phyloP scores from a whole-genome alignment of 768 basidiomycete species.

The Lanmaoa rubissima region DNA sequence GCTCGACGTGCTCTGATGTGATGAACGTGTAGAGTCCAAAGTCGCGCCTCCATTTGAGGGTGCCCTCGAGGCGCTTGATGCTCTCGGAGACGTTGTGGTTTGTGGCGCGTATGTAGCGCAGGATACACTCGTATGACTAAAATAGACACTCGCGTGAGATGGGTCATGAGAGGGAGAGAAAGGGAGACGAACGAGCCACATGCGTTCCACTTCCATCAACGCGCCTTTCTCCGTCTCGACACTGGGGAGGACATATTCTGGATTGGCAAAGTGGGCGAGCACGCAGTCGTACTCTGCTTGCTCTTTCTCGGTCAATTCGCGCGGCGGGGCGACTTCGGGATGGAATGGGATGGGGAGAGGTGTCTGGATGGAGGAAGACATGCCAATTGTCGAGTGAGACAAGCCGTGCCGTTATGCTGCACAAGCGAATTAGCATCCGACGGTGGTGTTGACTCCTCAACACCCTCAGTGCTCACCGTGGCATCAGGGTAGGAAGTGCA shows the following conservation, averaged over 20 bases:
- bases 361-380: conserved; percentile 16
- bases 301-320: conserved; percentile 42
- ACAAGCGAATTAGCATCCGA: neutral
- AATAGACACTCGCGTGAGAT: neutral
- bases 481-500: neutral
- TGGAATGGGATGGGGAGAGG: conserved; percentile 26
- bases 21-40: conserved; percentile 67
- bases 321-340: conserved; percentile 33
- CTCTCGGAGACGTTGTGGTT: conserved; percentile 66
- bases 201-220: conserved; percentile 65
- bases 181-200: conserved; percentile 60
- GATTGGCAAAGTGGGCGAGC: conserved; percentile 55
- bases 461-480: too few species aligned
- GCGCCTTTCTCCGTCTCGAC: conserved; percentile 39
- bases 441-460: neutral
- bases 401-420: neutral
- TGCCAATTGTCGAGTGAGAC: neutral
- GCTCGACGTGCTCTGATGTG: conserved; percentile 62
- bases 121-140: conserved; percentile 67
- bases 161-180: neutral
- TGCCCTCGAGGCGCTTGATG: conserved; percentile 66
- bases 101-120: conserved; percentile 74
- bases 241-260: conserved; percentile 51
- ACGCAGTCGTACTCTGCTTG: conserved; percentile 52
- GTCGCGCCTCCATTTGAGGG: conserved; percentile 78